A percentile compares a stretch with the other conserved stretches of the same genome.
These are phyloP conservation scores for Linaria vulgaris DNA, from an alignment of 257 asterid genomes.

Conservation along the genomic window DNA sequence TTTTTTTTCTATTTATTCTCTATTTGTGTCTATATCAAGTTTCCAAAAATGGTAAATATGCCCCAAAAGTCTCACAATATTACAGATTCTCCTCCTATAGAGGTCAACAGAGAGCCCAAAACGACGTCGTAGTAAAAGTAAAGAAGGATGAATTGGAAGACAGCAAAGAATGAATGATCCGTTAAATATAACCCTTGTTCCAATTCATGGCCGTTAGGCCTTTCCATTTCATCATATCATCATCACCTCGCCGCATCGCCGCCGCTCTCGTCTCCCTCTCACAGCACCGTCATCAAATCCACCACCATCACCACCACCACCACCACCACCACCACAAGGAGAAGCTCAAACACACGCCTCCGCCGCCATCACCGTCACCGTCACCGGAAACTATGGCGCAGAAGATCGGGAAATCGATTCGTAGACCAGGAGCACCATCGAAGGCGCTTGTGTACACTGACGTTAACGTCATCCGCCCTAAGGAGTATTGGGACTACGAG, in stretches of 20 bases:
- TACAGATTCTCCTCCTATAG: too few species aligned
- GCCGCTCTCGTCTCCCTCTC: constrained; percentile 4
- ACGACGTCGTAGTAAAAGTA: too few species aligned
- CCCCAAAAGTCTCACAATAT: too few species aligned
- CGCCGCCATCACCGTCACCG: constrained; percentile 13
- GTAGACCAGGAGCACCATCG: constrained; percentile 68
- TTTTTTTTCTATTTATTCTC: too few species aligned
- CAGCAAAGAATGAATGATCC: not conserved
- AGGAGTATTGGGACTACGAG: constrained; percentile 81
- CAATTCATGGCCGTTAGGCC: constrained; percentile 26
- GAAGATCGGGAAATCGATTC: constrained; percentile 61
- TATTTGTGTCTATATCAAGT: too few species aligned
- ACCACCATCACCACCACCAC: constrained; percentile 8
- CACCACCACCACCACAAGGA: constrained; percentile 14
- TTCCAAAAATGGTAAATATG: too few species aligned
- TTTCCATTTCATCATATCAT: constrained; percentile 11
- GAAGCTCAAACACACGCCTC: constrained; percentile 13
- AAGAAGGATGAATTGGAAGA: too few species aligned
- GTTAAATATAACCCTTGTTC: not conserved
- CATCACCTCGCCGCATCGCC: not conserved
- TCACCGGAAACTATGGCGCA: constrained; percentile 55
- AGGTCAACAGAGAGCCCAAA: too few species aligned
- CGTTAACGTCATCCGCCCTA: constrained; percentile 61
- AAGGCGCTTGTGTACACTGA: constrained; percentile 66
- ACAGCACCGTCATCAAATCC: constrained; percentile 24